Percentiles rank a stretch among this genome's conserved stretches.
Conservation (phyloP, 2,329 filamentous ascomycete genomes). For the Boeremia exigua region DNA sequence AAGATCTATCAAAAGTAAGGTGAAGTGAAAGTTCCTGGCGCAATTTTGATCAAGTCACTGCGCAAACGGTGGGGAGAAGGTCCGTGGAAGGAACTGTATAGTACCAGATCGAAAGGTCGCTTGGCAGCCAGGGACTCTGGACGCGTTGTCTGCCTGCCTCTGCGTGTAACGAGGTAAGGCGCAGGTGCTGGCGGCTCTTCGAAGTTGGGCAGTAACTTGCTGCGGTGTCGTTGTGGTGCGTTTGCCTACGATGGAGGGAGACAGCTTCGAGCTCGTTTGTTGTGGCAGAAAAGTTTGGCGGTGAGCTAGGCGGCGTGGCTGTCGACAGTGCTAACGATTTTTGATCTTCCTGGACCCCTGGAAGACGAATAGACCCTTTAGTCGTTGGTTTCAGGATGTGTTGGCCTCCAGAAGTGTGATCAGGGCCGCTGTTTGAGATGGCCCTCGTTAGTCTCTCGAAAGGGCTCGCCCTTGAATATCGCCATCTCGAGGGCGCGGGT, state of each 20-base stretch:
- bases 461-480: slow-evolving; percentile 37
- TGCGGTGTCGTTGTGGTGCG: background rate
- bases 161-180: background rate
- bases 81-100: too few species aligned
- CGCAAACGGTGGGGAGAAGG: too few species aligned
- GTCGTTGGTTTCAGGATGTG: slow-evolving; percentile 13
- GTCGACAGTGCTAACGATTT: slow-evolving; percentile 11
- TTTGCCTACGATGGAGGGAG: background rate
- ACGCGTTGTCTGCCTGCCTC: background rate
- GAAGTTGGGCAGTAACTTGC: background rate
- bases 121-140: background rate
- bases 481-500: slow-evolving; percentile 39
- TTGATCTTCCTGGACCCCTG: slow-evolving; percentile 3
- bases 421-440: slow-evolving; percentile 29
- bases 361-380: background rate
- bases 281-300: slow-evolving; percentile 31
- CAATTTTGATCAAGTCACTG: too few species aligned
- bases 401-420: slow-evolving; percentile 18
- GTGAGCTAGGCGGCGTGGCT: slow-evolving; percentile 23
- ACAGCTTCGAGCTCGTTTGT: slow-evolving; percentile 17
- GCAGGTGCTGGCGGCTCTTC: too few species aligned
- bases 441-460: slow-evolving; percentile 40
- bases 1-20: background rate
- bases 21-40: too few species aligned
- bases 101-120: too few species aligned